phyloP scores from a whole-genome alignment of 371 early-diverging fungal genomes.

The Nematocida homosporus region DNA sequence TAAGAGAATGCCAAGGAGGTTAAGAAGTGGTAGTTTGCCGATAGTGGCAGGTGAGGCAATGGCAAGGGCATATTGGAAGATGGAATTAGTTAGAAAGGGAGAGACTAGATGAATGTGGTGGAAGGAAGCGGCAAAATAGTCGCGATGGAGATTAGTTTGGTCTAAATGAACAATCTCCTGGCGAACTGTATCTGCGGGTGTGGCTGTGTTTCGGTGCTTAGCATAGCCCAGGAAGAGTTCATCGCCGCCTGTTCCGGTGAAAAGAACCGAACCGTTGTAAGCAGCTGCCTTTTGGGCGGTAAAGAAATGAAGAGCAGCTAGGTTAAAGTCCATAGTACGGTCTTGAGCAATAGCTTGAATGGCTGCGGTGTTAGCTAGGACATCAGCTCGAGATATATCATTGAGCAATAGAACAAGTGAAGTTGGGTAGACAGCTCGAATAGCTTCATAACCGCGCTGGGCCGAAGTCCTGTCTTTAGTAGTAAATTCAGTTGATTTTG shows the following conservation, averaged over 20 bases:
- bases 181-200: background rate
- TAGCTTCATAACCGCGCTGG: background rate
- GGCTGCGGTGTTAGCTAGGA: background rate
- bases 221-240: constrained; percentile 49
- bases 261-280: background rate
- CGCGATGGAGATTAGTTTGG: constrained; percentile 41
- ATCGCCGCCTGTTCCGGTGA: constrained; percentile 51
- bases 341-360: constrained; percentile 7
- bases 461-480: constrained; percentile 25
- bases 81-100: constrained; percentile 13
- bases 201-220: constrained; percentile 15
- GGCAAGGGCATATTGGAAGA: background rate
- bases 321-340: constrained; percentile 48
- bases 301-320: constrained; percentile 47
- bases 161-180: constrained; percentile 2
- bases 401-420: background rate
- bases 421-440: background rate
- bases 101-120: background rate
- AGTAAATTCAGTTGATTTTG: background rate
- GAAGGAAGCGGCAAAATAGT: constrained; percentile 7
- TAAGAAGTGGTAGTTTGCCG: constrained; percentile 11
- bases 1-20: background rate
- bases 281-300: background rate
- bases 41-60: background rate
- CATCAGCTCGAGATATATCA: constrained; percentile 21